These are phyloP conservation scores for Backusella parvicylindrica DNA, from an alignment of 192 early-diverging fungal genomes.

Conservation along the genomic window DNA sequence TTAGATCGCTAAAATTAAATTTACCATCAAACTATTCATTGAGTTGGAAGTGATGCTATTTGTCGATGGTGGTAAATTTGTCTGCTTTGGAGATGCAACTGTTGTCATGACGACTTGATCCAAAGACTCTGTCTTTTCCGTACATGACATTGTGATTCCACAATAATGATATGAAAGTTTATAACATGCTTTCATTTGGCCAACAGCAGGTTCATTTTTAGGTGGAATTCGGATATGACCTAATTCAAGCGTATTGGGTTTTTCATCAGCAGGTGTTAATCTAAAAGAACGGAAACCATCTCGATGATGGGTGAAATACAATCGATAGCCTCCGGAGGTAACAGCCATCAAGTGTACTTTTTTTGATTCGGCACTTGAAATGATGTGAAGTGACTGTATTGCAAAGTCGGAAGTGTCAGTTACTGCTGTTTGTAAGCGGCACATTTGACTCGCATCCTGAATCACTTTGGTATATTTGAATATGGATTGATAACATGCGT, in stretches of 20 bases:
- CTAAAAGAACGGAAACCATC: slow-evolving; percentile 3
- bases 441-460: slow-evolving; percentile 42
- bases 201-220: slow-evolving; percentile 14
- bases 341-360: slow-evolving; percentile 70
- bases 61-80: not conserved
- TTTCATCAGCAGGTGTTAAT: slow-evolving; percentile 2
- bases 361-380: slow-evolving; percentile 66
- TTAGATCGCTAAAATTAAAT: too few relatives aligned
- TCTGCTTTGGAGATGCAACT: slow-evolving; percentile 38
- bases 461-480: slow-evolving; percentile 48
- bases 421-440: slow-evolving; percentile 35
- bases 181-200: not conserved
- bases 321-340: slow-evolving; percentile 68
- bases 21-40: not conserved
- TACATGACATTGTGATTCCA: slow-evolving; percentile 67
- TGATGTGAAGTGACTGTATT: slow-evolving; percentile 76
- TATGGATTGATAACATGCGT: slow-evolving; percentile 51
- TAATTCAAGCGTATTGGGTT: slow-evolving; percentile 59
- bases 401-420: slow-evolving; percentile 48
- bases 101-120: slow-evolving; percentile 66
- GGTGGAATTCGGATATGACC: slow-evolving; percentile 74
- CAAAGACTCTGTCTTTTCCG: slow-evolving; percentile 61
- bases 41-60: not conserved
- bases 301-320: slow-evolving; percentile 65
- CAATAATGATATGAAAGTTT: slow-evolving; percentile 45